Base-by-base conservation (phyloP, 2,329 filamentous ascomycete species). In the Aspergillus viridinutans region DNA sequence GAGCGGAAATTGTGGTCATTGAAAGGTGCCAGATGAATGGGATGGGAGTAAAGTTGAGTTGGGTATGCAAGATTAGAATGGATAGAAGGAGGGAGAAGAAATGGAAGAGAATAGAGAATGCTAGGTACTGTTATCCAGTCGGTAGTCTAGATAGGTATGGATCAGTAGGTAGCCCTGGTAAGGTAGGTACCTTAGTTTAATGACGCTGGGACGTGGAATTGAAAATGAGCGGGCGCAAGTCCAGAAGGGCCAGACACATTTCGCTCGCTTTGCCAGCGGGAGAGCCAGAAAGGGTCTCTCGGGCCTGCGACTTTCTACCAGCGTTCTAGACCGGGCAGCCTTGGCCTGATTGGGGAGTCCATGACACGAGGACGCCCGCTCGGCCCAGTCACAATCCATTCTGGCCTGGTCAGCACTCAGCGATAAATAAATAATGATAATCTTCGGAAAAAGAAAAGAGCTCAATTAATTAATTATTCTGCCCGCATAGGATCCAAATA, bases 281-380 rank as follows among this genome's bases (percentile, higher is more conserved):
- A 49, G 56, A 57, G 49, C 49, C 57, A 50, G 40, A 51, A 45
- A 29, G 10, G 42, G 20, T n/a, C 25, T 54, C 58, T 62, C 58
- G 60, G 58, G 58, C 61, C 61, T 61, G 57, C 55, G 53, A 58
- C 57, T 60, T 45, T 63, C 54, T 49, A 55, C 54, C 53, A 28
- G 59, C 52, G 61, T 60, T 64, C 62, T 64, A 63, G 62, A 64
- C 62, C 61, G 49, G 58, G 54, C 56, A 53, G 52, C 25, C 56
- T 59, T 55, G 58, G 58, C 58, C 57, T 59, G 56, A 61, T 63
- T 58, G 57, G 58, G 61, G 61, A 60, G 61, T 61, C 59, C 59
- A 63, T 64, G 62, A 64, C 62, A 64, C 62, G 61, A 62, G 61
- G 59, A 50, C 59, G 52, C 49, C 51, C 54, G 51, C 50, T 55